These are phyloP conservation scores for Closterium sp. DNA, from an alignment of 139 green algal genomes.

Conservation along the genomic window DNA sequence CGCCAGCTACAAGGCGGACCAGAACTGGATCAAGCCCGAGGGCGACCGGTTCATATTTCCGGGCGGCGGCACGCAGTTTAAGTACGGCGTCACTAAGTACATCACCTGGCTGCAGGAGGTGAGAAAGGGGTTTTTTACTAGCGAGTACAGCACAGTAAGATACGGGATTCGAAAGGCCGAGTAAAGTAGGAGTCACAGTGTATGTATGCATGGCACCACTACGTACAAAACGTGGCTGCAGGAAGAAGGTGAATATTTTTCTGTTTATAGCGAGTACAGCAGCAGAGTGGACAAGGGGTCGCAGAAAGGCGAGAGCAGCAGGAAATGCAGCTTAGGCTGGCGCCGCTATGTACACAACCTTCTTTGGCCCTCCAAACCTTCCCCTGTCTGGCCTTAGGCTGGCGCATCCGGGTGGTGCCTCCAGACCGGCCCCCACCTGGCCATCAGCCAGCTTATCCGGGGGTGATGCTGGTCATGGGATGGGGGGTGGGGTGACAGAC, in stretches of 20 bases:
- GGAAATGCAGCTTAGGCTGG: no score
- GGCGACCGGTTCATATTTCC: slow-evolving; percentile 18
- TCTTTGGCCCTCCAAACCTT: no score
- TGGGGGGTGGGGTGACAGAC: no score
- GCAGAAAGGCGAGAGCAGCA: no score
- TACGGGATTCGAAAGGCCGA: no score
- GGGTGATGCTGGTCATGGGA: no score
- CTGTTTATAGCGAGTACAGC: neutral
- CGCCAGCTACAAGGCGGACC: slow-evolving; percentile 19
- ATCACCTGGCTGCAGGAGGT: neutral
- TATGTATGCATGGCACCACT: neutral
- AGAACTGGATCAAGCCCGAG: slow-evolving; percentile 18
- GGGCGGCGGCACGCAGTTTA: slow-evolving; percentile 24
- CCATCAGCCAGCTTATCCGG: no score
- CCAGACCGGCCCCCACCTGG: no score
- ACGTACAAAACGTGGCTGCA: neutral
- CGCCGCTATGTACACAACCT: no score
- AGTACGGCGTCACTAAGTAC: slow-evolving; percentile 5
- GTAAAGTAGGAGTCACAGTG: neutral
- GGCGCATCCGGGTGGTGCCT: no score
- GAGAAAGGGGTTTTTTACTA: neutral
- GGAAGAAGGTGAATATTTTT: neutral
- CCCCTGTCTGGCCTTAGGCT: no score
- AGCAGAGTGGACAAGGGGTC: neutral
- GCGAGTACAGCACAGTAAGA: neutral